Base-by-base conservation (phyloP, 257 asterid species). In the Misopates orontium region DNA sequence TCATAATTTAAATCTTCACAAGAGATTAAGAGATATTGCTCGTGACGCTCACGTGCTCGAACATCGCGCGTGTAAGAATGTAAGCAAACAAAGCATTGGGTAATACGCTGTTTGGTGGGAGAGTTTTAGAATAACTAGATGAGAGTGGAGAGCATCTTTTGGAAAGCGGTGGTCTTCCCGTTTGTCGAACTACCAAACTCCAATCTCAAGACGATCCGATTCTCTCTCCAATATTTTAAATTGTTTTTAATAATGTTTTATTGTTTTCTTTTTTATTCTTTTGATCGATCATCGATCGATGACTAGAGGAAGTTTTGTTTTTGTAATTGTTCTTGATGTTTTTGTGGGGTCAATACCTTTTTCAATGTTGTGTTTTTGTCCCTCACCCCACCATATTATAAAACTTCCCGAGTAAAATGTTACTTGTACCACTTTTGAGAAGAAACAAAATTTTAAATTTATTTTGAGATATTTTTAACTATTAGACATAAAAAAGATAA, bases 151-250 rank as follows among this genome's bases (percentile, higher is more conserved):
- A 83, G 96, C 89, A 88, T 85, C 82, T 85, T 84, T 88, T 75
- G 94, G 78, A 88, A 88, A 88, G 84, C 77, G 94, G 83, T 80
- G 79, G 79, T 83, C 83, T 76, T 75, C 81, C 84, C 76, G 80
- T 81, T 85, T 85, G 86, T 85, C 84, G 77, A 79, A 73, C 84
- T 64, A 42, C 77, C 62, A 53, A 50, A 47, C 88, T 62, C 85
- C 83, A 85, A 87, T 87, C 88, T 87, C 95, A 51, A 85, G 88
- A 83, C 78, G 77, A 77, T 74, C 80, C 70, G 78, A 74, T 78
- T 76, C 79, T 80, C 76, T 69, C 55, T 53, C 39, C 19, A 5
- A 3, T 36, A 36, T 36, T 36, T 36, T 36, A 36, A 16, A 47
- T 15, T 63, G 21, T 56, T 48, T 47, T 48, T 49, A 56, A 18